A percentile compares a stretch with the other conserved stretches of the same genome.
Conservation (phyloP, 2,329 filamentous ascomycete species). For the Aspergillus hortae region DNA sequence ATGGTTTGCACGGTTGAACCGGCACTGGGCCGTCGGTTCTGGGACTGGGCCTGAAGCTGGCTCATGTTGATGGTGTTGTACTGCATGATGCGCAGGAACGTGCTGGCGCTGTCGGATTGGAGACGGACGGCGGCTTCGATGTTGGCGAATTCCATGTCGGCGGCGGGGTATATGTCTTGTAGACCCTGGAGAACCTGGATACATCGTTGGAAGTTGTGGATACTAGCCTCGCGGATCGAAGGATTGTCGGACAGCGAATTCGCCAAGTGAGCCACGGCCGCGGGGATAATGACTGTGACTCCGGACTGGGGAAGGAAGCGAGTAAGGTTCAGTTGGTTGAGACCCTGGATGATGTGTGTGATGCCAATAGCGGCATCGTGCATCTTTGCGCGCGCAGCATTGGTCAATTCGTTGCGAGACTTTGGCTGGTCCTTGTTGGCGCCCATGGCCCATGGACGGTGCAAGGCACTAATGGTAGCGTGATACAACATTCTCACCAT, state of each 20-base stretch:
- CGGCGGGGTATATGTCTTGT: conserved; percentile 79
- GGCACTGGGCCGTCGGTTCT: conserved; percentile 12
- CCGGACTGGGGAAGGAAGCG: conserved; percentile 77
- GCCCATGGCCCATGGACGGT: conserved; percentile 78
- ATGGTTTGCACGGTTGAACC: conserved; percentile 11
- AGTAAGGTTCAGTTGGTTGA: conserved; percentile 68
- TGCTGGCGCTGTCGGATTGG: conserved; percentile 18
- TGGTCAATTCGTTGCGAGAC: conserved; percentile 57
- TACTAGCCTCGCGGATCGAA: conserved; percentile 64
- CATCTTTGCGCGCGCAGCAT: conserved; percentile 71
- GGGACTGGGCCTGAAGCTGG: conserved; percentile 5
- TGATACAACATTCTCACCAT: conserved; percentile 87
- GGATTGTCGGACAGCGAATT: conserved; percentile 77
- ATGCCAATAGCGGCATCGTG: conserved; percentile 78
- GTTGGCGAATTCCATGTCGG: conserved; percentile 61
- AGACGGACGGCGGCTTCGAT: conserved; percentile 9
- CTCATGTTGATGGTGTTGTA: conserved; percentile 15
- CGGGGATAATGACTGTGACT: conserved; percentile 79
- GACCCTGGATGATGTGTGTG: conserved; percentile 70
- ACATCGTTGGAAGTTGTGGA: conserved; percentile 76
- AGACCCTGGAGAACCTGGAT: conserved; percentile 81
- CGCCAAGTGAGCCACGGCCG: conserved; percentile 82
- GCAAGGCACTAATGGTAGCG: conserved; percentile 81
- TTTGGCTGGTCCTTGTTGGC: conserved; percentile 45
- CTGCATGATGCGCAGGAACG: conserved; percentile 32